Percentiles rank a stretch among this genome's conserved stretches.
Evolutionary conservation across 192 early-diverging fungal species (phyloP).

Genomic region (Geranomyces variabilis): DNA sequence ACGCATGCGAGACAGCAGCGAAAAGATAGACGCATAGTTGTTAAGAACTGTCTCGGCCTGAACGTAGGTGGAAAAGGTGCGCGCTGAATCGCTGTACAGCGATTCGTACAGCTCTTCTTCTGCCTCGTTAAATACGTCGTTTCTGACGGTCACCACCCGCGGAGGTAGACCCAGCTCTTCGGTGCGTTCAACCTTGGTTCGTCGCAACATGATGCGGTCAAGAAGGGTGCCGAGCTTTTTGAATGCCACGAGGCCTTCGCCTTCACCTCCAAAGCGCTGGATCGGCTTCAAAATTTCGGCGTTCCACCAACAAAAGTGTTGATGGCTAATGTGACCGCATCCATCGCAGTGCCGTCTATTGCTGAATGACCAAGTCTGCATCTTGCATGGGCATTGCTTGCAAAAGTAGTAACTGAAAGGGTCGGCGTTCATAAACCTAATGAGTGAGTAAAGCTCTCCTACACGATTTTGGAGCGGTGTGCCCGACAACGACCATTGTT

Average conservation of each 20-base stretch:
- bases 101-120: slow-evolving; percentile 90
- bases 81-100: slow-evolving; percentile 67
- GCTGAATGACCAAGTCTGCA: slow-evolving; percentile 47
- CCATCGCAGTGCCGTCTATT: slow-evolving; percentile 44
- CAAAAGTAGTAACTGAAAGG: slow-evolving; percentile 89
- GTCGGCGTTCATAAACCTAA: slow-evolving; percentile 83
- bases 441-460: slow-evolving; percentile 89
- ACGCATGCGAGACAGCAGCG: slow-evolving; percentile 84
- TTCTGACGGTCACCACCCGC: slow-evolving; percentile 73
- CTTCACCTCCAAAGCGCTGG: slow-evolving; percentile 70
- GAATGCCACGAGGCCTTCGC: slow-evolving; percentile 67
- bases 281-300: slow-evolving; percentile 88
- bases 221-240: slow-evolving; percentile 75
- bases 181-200: slow-evolving; percentile 87
- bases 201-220: slow-evolving; percentile 85
- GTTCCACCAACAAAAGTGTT: slow-evolving; percentile 81
- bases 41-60: slow-evolving; percentile 81
- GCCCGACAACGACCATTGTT: slow-evolving; percentile 84
- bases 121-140: slow-evolving; percentile 84
- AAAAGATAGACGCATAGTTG: slow-evolving; percentile 94
- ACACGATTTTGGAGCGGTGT: slow-evolving; percentile 94
- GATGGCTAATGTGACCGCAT: slow-evolving; percentile 52
- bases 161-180: slow-evolving; percentile 89
- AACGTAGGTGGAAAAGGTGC: slow-evolving; percentile 81
- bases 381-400: slow-evolving; percentile 70